These are phyloP conservation scores for Fusarium floridanum DNA, from an alignment of 2,329 filamentous ascomycete genomes.

Conservation along the genomic window DNA sequence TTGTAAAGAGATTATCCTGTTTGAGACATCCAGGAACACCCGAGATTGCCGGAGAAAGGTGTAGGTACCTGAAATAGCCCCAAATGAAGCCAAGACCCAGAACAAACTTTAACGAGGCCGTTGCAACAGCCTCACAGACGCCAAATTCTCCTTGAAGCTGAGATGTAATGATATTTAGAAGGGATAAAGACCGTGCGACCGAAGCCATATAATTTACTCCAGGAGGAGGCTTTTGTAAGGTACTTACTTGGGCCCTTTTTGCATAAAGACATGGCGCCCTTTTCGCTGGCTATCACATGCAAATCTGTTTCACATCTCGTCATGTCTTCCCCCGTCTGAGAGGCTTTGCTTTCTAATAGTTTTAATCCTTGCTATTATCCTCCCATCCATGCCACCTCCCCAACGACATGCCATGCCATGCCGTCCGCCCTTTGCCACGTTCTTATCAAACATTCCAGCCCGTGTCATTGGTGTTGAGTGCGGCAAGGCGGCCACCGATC, in stretches of 20 bases:
- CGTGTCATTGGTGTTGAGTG: constrained; percentile 35
- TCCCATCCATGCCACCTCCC: constrained; percentile 9
- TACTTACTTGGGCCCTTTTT: constrained; percentile 11
- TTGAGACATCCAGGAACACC: constrained; percentile 16
- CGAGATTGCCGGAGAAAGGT: constrained; percentile 14
- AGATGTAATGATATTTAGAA: not conserved
- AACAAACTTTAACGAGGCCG: not conserved
- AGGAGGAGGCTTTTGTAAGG: constrained; percentile 13
- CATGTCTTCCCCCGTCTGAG: constrained; percentile 24
- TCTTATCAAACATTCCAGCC: constrained; percentile 38
- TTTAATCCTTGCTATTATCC: constrained; percentile 9
- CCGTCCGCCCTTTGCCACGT: constrained; percentile 35
- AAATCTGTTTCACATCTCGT: constrained; percentile 41
- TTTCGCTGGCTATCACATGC: constrained; percentile 40
- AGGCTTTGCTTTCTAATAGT: constrained; percentile 3
- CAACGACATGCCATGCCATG: constrained; percentile 26
- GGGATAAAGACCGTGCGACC: constrained; percentile 11
- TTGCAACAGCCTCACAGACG: not conserved
- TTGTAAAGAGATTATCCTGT: constrained; percentile 17
- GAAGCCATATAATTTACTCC: not conserved
- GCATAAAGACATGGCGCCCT: constrained; percentile 13
- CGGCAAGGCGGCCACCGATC: constrained; percentile 19
- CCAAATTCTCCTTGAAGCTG: not conserved
- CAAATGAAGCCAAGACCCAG: not conserved
- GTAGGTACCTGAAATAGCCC: not conserved